A percentile compares a stretch with the other conserved stretches of the same genome.
phyloP scores from a whole-genome alignment of 148 eudicot species.

The Selenicereus undatus region DNA sequence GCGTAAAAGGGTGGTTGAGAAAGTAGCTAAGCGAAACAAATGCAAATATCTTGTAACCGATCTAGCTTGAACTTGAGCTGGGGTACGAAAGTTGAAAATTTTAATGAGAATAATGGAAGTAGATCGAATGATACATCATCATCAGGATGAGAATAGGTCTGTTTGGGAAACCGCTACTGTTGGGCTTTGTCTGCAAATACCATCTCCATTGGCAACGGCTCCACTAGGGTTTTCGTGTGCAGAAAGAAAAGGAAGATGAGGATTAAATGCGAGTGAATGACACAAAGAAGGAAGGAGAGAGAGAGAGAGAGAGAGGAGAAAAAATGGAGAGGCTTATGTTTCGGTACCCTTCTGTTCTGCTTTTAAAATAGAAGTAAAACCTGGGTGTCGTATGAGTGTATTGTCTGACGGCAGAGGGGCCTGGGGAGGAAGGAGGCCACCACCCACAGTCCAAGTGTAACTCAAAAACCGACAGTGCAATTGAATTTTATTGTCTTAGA shows the following conservation, averaged over 20 bases:
- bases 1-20: neutral
- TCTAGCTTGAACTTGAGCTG: too few species aligned
- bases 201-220: neutral
- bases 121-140: neutral
- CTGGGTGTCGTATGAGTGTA: neutral
- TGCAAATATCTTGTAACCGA: neutral
- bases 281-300: neutral
- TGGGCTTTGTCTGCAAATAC: neutral
- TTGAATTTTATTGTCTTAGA: too few species aligned
- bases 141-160: neutral
- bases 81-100: neutral
- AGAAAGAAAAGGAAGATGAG: neutral
- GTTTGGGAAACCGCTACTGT: neutral
- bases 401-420: too few species aligned
- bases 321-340: neutral
- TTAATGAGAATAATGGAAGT: neutral
- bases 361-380: neutral
- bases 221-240: conserved; percentile 3
- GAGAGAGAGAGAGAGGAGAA: neutral
- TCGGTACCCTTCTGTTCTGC: neutral
- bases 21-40: neutral
- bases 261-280: neutral
- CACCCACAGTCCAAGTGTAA: too few species aligned
- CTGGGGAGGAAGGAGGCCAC: too few species aligned
- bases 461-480: too few species aligned